These are phyloP conservation scores for Cinchona pubescens DNA, from an alignment of 257 asterid genomes.

Conservation along the genomic window DNA sequence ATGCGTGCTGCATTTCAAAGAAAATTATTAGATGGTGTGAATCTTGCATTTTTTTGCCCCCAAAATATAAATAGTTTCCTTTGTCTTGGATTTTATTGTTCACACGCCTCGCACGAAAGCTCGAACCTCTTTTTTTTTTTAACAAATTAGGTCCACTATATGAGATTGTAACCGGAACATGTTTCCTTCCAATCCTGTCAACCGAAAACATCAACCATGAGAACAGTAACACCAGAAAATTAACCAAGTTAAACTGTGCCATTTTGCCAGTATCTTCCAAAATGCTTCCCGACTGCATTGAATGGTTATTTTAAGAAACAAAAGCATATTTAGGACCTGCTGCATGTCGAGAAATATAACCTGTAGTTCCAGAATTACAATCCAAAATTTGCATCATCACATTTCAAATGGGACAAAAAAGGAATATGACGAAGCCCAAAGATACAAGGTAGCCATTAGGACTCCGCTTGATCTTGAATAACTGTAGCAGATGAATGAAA, in stretches of 20 bases:
- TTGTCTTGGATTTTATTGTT: not conserved
- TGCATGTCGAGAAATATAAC: not conserved
- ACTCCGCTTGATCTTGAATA: constrained; percentile 15
- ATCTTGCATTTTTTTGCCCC: not conserved
- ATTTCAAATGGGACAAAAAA: not conserved
- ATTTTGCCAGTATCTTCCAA: not conserved
- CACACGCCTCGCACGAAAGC: no score
- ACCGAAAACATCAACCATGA: not conserved
- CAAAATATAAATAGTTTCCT: not conserved
- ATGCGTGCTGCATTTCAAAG: no score
- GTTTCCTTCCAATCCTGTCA: not conserved
- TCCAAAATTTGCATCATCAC: not conserved
- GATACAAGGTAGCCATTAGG: constrained; percentile 3
- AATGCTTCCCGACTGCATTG: not conserved
- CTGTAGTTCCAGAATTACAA: not conserved
- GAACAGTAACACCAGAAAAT: not conserved
- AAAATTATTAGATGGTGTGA: not conserved
- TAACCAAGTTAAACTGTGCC: not conserved
- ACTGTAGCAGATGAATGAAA: constrained; percentile 14
- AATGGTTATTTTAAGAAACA: no score
- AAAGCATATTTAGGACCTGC: not conserved
- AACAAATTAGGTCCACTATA: not conserved
- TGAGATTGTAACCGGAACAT: not conserved
- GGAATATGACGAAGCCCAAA: constrained; percentile 7
- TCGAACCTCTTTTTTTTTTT: no score